Evolutionary conservation across 1,284 basidiomycete species (phyloP), one percentile per base, ranked within the genome.

Genomic region (Sanghuangporus sanghuang): DNA sequence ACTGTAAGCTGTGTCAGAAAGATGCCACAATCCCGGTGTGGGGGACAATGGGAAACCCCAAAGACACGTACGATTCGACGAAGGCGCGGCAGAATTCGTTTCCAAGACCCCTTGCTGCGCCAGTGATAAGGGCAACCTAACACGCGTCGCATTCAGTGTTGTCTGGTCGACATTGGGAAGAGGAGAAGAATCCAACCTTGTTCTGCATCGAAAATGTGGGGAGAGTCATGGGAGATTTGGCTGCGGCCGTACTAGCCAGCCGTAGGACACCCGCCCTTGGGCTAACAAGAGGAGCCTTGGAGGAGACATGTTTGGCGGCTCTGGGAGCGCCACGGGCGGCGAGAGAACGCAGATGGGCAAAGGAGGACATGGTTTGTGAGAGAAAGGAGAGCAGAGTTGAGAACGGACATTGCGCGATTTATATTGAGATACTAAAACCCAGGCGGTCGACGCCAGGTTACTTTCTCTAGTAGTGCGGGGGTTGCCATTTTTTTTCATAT

Each of bases 121-220:
- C 96, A n/a, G 96, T 98, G 62, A 98, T 87, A 68, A 96, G 79
- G 77, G 92, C 95, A 56, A 96, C 93, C 88, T 97, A 66, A 54
- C 44, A 38, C 52, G 12, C 63, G 14, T 27, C 53, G 35, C 11
- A 38, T 7, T 49, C 18, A 53, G 27, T 21, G 27, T 48, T 9
- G 53, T 42, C 36, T n/a, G 14, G 14, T 36, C 46, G 8, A 32
- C 27, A 32, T 32, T 32, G 27, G 27, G 52, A 6, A 38, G 11
- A 14, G 44, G 44, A 36, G 16, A 52, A 36, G 58, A 21, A 55
- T 70, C 70, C 63, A 46, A 86, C 89, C 79, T 91, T 92, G 70
- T 81, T 81, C 69, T 85, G 78, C 75, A 92, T 80, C 11, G 88
- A 89, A 70, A 91, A 87, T 36, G 81, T 78, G 14, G 85, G 81